Evolutionary conservation across 164 flowering plant genomes (phyloP).

Genomic region (Vitis amurensis): DNA sequence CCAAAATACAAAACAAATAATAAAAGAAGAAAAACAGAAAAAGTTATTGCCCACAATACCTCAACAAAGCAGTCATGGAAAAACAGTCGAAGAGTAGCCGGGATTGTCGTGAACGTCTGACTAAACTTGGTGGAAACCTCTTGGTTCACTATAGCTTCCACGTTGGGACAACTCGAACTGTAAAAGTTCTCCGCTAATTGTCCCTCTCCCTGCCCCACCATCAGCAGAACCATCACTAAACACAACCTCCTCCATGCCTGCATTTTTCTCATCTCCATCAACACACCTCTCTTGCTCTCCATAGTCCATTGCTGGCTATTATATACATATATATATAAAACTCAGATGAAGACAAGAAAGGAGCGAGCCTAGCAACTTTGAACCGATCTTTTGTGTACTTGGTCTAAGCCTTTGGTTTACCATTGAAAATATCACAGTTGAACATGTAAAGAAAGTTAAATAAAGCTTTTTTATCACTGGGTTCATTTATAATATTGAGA

Average conservation of each 20-base stretch:
- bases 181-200: constrained; percentile 58
- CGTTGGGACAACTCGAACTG: constrained; percentile 48
- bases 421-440: too few species aligned
- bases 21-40: neutral
- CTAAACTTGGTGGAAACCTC: constrained; percentile 44
- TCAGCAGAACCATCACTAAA: constrained; percentile 20
- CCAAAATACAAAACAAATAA: too few species aligned
- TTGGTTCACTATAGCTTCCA: constrained; percentile 55
- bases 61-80: constrained; percentile 86
- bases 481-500: too few species aligned
- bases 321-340: too few species aligned
- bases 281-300: neutral
- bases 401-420: too few species aligned
- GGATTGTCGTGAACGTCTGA: constrained; percentile 60
- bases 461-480: too few species aligned
- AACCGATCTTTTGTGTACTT: too few species aligned
- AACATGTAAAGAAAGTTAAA: too few species aligned
- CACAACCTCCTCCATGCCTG: constrained; percentile 15
- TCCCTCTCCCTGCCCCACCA: constrained; percentile 34
- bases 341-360: too few species aligned
- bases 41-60: constrained; percentile 30
- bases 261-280: constrained; percentile 19
- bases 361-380: too few species aligned
- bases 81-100: constrained; percentile 77
- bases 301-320: neutral